Percentiles rank a stretch among this genome's conserved stretches.
Conservation (phyloP, 331 rosid genomes). For the Pyracantha coccinea region DNA sequence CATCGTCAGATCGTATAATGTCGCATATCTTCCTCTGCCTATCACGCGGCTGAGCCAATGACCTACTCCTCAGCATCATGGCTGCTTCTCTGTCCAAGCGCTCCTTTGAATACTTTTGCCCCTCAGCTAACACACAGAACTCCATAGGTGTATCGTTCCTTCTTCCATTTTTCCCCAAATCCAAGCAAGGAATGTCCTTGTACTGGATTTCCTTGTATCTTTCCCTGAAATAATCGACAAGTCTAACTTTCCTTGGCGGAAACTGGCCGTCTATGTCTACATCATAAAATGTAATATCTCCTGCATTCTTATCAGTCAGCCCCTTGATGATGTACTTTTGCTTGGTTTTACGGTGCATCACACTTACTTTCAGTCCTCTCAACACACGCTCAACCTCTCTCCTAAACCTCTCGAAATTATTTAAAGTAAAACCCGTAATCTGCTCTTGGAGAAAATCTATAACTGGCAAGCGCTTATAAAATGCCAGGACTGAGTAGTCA, state of each 20-base stretch:
- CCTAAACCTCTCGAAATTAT: constrained; percentile 14
- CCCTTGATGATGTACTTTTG: constrained; percentile 40
- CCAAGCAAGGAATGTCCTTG: constrained; percentile 48
- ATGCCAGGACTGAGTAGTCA: constrained; percentile 61
- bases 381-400: constrained; percentile 10
- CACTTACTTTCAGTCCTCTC: constrained; percentile 51
- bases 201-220: constrained; percentile 19
- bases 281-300: constrained; percentile 18
- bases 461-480: constrained; percentile 31
- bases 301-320: constrained; percentile 15
- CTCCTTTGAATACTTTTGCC: constrained; percentile 59
- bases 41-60: constrained; percentile 24
- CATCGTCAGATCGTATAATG: constrained; percentile 45
- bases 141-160: constrained; percentile 55
- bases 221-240: constrained; percentile 30
- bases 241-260: background rate
- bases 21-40: constrained; percentile 35
- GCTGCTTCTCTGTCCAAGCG: constrained; percentile 11
- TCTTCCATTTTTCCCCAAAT: constrained; percentile 37
- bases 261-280: constrained; percentile 23
- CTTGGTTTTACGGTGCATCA: constrained; percentile 46
- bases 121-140: constrained; percentile 49
- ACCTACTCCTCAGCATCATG: constrained; percentile 23
- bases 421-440: constrained; percentile 12
- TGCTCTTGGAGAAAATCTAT: constrained; percentile 28